Percentiles rank a stretch among this genome's conserved stretches.
Conservation (phyloP, 306 rosid genomes). For the Rubus parviflorus region DNA sequence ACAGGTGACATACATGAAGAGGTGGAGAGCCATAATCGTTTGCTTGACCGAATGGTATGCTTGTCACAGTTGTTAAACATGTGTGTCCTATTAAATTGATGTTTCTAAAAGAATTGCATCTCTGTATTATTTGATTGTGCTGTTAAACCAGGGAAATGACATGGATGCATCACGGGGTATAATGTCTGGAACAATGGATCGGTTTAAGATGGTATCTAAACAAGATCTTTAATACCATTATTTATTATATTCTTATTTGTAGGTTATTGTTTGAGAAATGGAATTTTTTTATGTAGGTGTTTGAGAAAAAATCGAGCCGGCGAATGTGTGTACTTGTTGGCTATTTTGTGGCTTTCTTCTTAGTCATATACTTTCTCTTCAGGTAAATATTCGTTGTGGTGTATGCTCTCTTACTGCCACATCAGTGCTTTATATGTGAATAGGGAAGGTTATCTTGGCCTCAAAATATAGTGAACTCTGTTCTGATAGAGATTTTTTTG, state of each 20-base stretch:
- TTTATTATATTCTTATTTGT: slow-evolving; percentile 13
- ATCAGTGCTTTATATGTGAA: not conserved
- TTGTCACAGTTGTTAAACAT: slow-evolving; percentile 2
- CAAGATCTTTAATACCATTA: slow-evolving; percentile 12
- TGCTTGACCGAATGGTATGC: slow-evolving; percentile 86
- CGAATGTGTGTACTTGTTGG: slow-evolving; percentile 66
- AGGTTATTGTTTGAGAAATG: slow-evolving; percentile 19
- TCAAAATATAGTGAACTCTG: not conserved
- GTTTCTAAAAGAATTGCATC: not conserved
- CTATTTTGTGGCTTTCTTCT: slow-evolving; percentile 61
- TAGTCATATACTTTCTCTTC: slow-evolving; percentile 65
- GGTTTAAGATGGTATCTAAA: slow-evolving; percentile 74
- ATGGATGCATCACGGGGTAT: slow-evolving; percentile 96
- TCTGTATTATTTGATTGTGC: slow-evolving; percentile 20
- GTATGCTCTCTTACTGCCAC: slow-evolving; percentile 8
- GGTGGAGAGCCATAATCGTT: slow-evolving; percentile 80
- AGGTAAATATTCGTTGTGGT: slow-evolving; percentile 48
- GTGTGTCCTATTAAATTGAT: not conserved
- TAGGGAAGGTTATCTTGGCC: not conserved
- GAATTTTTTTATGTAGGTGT: slow-evolving; percentile 59
- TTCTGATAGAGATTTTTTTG: not conserved
- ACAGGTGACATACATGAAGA: slow-evolving; percentile 96
- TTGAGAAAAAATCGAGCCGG: slow-evolving; percentile 77
- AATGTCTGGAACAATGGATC: slow-evolving; percentile 93
- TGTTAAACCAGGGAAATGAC: slow-evolving; percentile 61